Base-by-base conservation (phyloP, 2,329 filamentous ascomycete genomes). In the Davidsoniella eucalypti region DNA sequence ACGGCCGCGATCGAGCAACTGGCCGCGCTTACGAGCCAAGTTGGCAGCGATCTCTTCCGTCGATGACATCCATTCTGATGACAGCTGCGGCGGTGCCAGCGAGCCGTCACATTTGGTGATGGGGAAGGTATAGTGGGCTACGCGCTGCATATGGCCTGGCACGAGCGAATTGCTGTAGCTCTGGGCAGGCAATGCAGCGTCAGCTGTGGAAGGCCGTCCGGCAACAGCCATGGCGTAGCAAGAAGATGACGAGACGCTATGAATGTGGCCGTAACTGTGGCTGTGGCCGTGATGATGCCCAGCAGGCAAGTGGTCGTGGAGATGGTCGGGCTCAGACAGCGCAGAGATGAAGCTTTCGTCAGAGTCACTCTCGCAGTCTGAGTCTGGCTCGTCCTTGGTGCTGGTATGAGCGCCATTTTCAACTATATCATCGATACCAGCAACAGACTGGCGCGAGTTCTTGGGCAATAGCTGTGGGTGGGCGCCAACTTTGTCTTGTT, bases 401-500 rank as follows among this genome's bases (percentile, higher is more conserved):
- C 9, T 9, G 4, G 8, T 33, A 33, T 33, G 29, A 12, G 16
- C 44, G 16, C 14, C 8, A 14, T 44, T 29, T n/a, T 10, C 25
- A 9, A 29, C 9, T 5, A 14, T 17, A 10, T 44, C 18, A n/a
- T 50, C 47, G 17, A 44, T 42, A 10, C 40, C 33, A 1, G 29
- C 26, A 5, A 50, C 45, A 8, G 33, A 50, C 10, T n/a, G 41
- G 7, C 49, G 17, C 7, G 48, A 58, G 58, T 46, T 47, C 55
- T 29, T 55, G 25, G 52, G 58, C 44, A 60, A 60, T 4, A 58
- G 58, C 47, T 61, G 17, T 21, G 29, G 12, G 4, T 17, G 37
- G 8, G 4, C 12, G 7, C 12, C 12, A 12, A 9, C 29, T 5
- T 33, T 33, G 29, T 33, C 12, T 33, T 33, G 8, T 33, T 33